A percentile compares a stretch with the other conserved stretches of the same genome.
Evolutionary conservation across 202 grass and related monocot species (phyloP).

Genomic region (Eragrostis tef): DNA sequence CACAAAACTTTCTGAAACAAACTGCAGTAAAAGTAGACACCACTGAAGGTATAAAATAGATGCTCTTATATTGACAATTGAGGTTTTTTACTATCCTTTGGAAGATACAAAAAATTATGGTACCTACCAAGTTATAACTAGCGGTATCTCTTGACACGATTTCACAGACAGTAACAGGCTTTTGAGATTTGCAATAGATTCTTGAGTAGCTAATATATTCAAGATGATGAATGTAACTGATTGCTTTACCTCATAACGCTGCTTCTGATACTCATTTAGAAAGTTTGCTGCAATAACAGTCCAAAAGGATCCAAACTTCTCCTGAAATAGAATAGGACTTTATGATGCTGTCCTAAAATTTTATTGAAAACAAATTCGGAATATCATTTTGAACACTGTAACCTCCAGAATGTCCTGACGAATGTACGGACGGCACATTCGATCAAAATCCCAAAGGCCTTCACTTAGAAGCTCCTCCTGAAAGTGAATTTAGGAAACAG

Average conservation of each 20-base stretch:
- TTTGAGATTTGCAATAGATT: conserved; percentile 25
- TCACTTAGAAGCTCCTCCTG: conserved; percentile 91
- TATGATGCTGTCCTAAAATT: conserved; percentile 26
- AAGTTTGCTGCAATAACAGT: conserved; percentile 75
- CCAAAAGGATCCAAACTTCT: conserved; percentile 90
- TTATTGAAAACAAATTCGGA: background rate
- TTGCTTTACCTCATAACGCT: conserved; percentile 78
- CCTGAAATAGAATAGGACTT: conserved; percentile 57
- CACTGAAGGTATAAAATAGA: conserved; percentile 17
- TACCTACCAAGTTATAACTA: background rate
- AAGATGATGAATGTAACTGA: conserved; percentile 36
- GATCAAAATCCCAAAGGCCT: conserved; percentile 97
- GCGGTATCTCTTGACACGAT: background rate
- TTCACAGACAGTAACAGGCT: background rate
- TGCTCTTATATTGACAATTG: conserved; percentile 7
- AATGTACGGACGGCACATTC: conserved; percentile 90
- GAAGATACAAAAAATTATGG: background rate
- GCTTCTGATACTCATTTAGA: conserved; percentile 85
- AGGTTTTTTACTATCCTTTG: background rate
- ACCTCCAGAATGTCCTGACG: conserved; percentile 78
- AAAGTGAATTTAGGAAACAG: conserved; percentile 44
- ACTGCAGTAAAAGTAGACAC: background rate
- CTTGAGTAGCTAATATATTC: conserved; percentile 16
- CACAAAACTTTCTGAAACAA: conserved; percentile 11
- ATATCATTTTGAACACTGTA: conserved; percentile 24